These are phyloP conservation scores for Pharus latifolius DNA, from an alignment of 176 grass and related monocot species.

Conservation along the genomic window DNA sequence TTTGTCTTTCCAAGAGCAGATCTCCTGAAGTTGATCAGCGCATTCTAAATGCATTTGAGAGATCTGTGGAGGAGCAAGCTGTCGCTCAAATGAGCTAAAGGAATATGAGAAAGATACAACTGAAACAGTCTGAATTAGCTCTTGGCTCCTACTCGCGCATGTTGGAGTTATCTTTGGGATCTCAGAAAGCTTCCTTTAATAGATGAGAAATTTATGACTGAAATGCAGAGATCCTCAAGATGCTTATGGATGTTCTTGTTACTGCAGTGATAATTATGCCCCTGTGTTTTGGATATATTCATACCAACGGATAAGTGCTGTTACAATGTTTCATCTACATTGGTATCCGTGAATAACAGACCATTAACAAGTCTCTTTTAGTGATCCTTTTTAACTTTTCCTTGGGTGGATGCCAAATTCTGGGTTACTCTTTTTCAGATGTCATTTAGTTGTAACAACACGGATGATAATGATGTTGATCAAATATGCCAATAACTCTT, in stretches of 20 bases:
- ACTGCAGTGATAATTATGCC: conserved; percentile 86
- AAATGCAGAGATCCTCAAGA: conserved; percentile 63
- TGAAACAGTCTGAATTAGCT: conserved; percentile 69
- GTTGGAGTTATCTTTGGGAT: conserved; percentile 68
- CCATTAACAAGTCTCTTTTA: neutral
- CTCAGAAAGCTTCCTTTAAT: conserved; percentile 81
- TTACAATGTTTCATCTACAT: conserved; percentile 19
- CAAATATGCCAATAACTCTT: conserved; percentile 87
- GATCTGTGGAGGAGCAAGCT: conserved; percentile 62
- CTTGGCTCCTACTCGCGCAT: conserved; percentile 53
- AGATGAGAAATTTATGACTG: conserved; percentile 67
- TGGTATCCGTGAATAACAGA: neutral
- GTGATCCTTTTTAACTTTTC: neutral
- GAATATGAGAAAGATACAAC: conserved; percentile 64
- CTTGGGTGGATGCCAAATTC: conserved; percentile 80
- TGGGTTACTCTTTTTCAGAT: conserved; percentile 53
- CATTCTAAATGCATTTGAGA: conserved; percentile 58
- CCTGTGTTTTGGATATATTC: conserved; percentile 66
- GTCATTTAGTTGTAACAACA: conserved; percentile 51
- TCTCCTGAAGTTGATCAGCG: conserved; percentile 22
- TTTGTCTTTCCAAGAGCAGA: conserved; percentile 8
- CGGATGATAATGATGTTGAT: conserved; percentile 77
- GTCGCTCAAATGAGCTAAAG: conserved; percentile 85
- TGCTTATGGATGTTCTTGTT: conserved; percentile 73
- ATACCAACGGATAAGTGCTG: conserved; percentile 68